A percentile compares a stretch with the other conserved stretches of the same genome.
Evolutionary conservation across 169 alveolate genomes (phyloP).

Genomic region (Plasmodium billcollinsi): DNA sequence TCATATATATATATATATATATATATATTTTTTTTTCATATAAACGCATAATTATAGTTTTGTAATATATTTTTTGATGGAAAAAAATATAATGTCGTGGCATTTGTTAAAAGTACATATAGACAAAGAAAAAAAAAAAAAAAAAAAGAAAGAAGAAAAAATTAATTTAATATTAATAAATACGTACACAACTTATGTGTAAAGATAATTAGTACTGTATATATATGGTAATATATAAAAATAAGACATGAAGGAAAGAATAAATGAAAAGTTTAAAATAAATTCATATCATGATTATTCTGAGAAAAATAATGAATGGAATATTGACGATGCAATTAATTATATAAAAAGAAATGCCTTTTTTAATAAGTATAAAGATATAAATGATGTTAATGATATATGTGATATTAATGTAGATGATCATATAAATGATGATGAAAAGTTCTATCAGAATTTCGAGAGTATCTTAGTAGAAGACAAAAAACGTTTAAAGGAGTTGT

Average conservation of each 20-base stretch:
- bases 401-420: neutral
- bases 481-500: neutral
- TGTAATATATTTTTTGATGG: too few relatives aligned
- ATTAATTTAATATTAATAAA: neutral
- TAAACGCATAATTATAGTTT: too few relatives aligned
- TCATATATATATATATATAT: too few relatives aligned
- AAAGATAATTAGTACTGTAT: too few relatives aligned
- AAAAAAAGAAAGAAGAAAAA: neutral
- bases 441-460: neutral
- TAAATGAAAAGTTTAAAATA: conserved; percentile 39
- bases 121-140: neutral
- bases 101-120: too few relatives aligned
- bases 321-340: conserved; percentile 37
- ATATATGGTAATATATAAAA: too few relatives aligned
- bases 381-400: neutral
- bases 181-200: too few relatives aligned
- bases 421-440: neutral
- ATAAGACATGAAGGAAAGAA: conserved; percentile 32
- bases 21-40: too few relatives aligned
- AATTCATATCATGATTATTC: conserved; percentile 53
- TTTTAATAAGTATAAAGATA: conserved; percentile 14
- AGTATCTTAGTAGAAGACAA: neutral
- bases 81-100: too few relatives aligned
- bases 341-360: conserved; percentile 23
- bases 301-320: conserved; percentile 14